Evolutionary conservation across 441 rosid genomes (phyloP).

Genomic region (Theobroma grandiflorum): DNA sequence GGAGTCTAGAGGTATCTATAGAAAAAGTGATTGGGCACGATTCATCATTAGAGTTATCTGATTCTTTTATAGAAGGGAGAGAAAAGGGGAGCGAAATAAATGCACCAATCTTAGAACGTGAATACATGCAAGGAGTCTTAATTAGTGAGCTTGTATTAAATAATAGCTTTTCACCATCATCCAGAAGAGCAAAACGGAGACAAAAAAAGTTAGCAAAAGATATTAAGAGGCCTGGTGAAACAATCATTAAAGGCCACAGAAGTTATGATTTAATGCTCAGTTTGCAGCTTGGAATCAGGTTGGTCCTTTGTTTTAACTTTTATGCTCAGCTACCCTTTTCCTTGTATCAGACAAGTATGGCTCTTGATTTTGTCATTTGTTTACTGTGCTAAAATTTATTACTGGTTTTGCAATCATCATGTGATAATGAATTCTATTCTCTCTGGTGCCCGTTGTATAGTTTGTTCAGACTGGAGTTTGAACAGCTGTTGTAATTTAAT

Average conservation of each 20-base stretch:
- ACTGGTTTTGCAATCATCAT: background rate
- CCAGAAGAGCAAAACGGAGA: conserved; percentile 79
- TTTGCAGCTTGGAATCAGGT: conserved; percentile 99
- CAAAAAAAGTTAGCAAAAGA: conserved; percentile 80
- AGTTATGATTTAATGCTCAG: conserved; percentile 98
- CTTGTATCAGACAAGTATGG: conserved; percentile 6
- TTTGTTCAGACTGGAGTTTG: background rate
- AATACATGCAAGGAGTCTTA: conserved; percentile 97
- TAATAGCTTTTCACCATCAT: conserved; percentile 64
- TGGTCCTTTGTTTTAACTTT: conserved; percentile 27
- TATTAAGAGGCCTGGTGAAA: conserved; percentile 92
- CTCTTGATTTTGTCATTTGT: conserved; percentile 10
- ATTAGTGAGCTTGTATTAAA: conserved; percentile 87
- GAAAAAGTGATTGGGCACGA: conserved; percentile 93
- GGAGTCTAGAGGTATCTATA: conserved; percentile 97
- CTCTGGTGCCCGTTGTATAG: background rate
- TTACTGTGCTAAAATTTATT: conserved; percentile 6
- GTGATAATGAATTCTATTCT: background rate
- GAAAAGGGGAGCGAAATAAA: conserved; percentile 48
- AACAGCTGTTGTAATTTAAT: conserved; percentile 1
- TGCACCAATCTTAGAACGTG: conserved; percentile 84
- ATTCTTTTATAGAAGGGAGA: conserved; percentile 48
- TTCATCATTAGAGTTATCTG: conserved; percentile 62
- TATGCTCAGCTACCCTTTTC: conserved; percentile 4
- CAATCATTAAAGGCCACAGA: conserved; percentile 94